Conservation (phyloP, 176 grass and related monocot genomes). For the Aegilops speltoides region DNA sequence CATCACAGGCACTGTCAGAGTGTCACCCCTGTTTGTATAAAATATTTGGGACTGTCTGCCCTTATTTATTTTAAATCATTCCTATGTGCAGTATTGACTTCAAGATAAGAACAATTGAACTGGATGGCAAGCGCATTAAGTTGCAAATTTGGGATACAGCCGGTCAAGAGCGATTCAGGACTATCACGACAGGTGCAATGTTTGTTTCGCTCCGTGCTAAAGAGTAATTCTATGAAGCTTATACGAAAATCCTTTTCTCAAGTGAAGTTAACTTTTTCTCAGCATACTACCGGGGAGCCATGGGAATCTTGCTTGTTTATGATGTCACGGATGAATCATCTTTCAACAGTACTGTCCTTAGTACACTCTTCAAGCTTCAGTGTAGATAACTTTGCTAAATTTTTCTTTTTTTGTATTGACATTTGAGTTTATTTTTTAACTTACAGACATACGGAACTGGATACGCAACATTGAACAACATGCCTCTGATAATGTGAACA, state of each 20-base stretch:
- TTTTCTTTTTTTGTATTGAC: slow-evolving; percentile 25
- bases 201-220: slow-evolving; percentile 8
- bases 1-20: background rate
- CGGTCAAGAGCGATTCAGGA: slow-evolving; percentile 77
- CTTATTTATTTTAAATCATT: background rate
- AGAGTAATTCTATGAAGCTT: background rate
- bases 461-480: slow-evolving; percentile 78
- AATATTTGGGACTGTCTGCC: background rate
- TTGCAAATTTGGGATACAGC: slow-evolving; percentile 82
- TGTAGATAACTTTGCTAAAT: background rate
- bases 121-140: slow-evolving; percentile 69
- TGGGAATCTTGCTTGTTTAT: slow-evolving; percentile 86
- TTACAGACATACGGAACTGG: slow-evolving; percentile 75
- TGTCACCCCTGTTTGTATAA: background rate
- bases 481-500: slow-evolving; percentile 83
- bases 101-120: slow-evolving; percentile 79
- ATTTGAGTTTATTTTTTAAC: slow-evolving; percentile 24
- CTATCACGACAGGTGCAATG: slow-evolving; percentile 64
- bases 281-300: slow-evolving; percentile 83
- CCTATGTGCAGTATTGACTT: slow-evolving; percentile 57
- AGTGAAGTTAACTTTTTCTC: slow-evolving; percentile 19
- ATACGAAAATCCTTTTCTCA: slow-evolving; percentile 1
- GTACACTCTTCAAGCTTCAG: slow-evolving; percentile 4
- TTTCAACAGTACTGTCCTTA: slow-evolving; percentile 71
- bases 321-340: slow-evolving; percentile 78